phyloP scores from a whole-genome alignment of 1,139 yeast species.

The Hemisphaericaspora subhashii region DNA sequence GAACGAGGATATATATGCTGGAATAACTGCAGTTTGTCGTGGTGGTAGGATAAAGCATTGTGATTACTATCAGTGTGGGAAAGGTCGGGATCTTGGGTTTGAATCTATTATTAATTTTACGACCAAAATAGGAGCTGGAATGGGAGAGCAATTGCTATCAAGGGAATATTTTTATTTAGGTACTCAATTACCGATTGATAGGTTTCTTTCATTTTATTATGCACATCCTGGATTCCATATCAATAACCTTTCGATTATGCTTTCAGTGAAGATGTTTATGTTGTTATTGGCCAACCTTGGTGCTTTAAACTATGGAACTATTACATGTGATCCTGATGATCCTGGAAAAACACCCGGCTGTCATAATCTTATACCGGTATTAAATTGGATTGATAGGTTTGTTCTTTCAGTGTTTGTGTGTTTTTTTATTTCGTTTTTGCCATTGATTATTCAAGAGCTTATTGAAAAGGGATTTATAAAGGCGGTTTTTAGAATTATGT shows the following conservation, averaged over 20 bases:
- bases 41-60: constrained; percentile 99
- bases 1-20: constrained; percentile 99
- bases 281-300: constrained; percentile 89
- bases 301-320: constrained; percentile 86
- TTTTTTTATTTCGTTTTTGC: constrained; percentile 81
- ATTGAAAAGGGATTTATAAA: constrained; percentile 98
- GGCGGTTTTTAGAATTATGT: constrained; percentile 85
- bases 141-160: constrained; percentile 99
- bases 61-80: constrained; percentile 99
- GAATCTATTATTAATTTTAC: constrained; percentile 98
- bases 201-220: constrained; percentile 95
- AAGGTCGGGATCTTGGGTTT: constrained; percentile 99
- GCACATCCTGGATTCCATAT: constrained; percentile 99
- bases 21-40: constrained; percentile 96
- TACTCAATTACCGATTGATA: constrained; percentile 94
- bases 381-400: constrained; percentile 79
- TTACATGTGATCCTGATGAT: constrained; percentile 84
- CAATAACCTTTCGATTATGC: constrained; percentile 91
- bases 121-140: constrained; percentile 99
- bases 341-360: constrained; percentile 51
- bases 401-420: constrained; percentile 81
- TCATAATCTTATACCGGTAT: constrained; percentile 68
- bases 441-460: constrained; percentile 93
- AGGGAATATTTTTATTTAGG: constrained; percentile 98
- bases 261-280: constrained; percentile 91